Evolutionary conservation across 495 filamentous ascomycete species (phyloP).

Genomic region (Penicillium angulare): DNA sequence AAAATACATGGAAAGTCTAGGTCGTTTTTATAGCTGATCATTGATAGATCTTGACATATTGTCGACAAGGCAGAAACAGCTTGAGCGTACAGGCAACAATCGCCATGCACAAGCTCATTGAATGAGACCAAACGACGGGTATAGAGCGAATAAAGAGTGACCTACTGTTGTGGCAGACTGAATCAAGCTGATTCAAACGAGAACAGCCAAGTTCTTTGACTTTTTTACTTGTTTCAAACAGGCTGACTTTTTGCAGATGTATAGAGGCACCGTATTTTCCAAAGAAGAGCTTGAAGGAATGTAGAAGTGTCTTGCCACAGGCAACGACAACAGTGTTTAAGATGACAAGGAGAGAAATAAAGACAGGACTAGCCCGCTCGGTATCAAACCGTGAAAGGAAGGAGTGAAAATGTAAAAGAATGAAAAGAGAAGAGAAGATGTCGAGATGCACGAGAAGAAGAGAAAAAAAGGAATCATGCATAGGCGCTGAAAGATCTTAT

Average conservation of each 20-base stretch:
- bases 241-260: not conserved
- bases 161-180: not conserved
- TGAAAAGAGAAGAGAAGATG: constrained; percentile 22
- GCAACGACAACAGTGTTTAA: constrained; percentile 24
- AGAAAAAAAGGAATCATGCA: constrained; percentile 7
- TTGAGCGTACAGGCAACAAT: no score
- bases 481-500: constrained; percentile 25
- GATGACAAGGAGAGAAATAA: constrained; percentile 27
- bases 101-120: not conserved
- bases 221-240: not conserved
- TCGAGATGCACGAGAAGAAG: constrained; percentile 21
- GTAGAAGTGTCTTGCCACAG: constrained; percentile 37
- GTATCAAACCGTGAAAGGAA: constrained; percentile 28
- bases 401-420: constrained; percentile 17
- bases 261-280: no score
- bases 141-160: not conserved
- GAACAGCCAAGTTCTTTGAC: not conserved
- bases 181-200: not conserved
- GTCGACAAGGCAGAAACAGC: not conserved
- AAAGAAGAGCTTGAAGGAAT: constrained; percentile 29
- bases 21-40: not conserved
- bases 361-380: constrained; percentile 38
- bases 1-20: not conserved
- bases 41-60: not conserved
- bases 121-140: not conserved